Evolutionary conservation across 1,284 basidiomycete genomes (phyloP).

Genomic region (Malassezia vespertilionis): DNA sequence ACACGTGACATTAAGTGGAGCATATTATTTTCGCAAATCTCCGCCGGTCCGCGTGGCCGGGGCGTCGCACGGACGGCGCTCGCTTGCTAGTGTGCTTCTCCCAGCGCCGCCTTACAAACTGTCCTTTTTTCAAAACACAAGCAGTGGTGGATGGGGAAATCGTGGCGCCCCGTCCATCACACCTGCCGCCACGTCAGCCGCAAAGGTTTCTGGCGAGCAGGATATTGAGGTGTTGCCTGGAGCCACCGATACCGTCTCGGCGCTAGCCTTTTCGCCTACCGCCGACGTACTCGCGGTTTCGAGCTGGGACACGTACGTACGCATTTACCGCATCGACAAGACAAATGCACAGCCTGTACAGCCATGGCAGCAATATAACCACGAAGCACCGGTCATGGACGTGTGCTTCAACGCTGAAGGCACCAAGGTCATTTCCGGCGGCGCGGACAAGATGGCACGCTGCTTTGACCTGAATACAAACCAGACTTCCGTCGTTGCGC

Average conservation of each 20-base stretch:
- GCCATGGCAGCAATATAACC: conserved; percentile 54
- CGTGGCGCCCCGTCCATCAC: conserved; percentile 17
- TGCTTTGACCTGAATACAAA: conserved; percentile 71
- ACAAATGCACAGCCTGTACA: conserved; percentile 63
- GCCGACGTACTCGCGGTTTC: conserved; percentile 49
- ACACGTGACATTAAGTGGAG: conserved; percentile 11
- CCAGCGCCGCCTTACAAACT: conserved; percentile 15
- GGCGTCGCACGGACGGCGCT: not conserved
- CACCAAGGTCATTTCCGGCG: conserved; percentile 69
- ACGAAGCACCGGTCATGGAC: conserved; percentile 70
- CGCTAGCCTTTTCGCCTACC: conserved; percentile 46
- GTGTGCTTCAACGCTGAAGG: conserved; percentile 77
- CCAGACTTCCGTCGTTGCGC: conserved; percentile 57
- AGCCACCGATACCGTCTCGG: conserved; percentile 45
- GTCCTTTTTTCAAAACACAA: conserved; percentile 38
- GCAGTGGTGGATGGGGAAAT: conserved; percentile 27
- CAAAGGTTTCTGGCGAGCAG: conserved; percentile 30
- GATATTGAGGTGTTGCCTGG: conserved; percentile 62
- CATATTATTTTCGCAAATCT: not conserved
- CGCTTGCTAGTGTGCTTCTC: not conserved
- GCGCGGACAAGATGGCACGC: conserved; percentile 70
- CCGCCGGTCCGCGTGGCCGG: not conserved
- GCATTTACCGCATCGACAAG: conserved; percentile 55
- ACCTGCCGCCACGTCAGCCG: conserved; percentile 24
- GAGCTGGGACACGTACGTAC: conserved; percentile 49